phyloP scores from a whole-genome alignment of 2,329 filamentous ascomycete genomes.

The Beauveria australis region DNA sequence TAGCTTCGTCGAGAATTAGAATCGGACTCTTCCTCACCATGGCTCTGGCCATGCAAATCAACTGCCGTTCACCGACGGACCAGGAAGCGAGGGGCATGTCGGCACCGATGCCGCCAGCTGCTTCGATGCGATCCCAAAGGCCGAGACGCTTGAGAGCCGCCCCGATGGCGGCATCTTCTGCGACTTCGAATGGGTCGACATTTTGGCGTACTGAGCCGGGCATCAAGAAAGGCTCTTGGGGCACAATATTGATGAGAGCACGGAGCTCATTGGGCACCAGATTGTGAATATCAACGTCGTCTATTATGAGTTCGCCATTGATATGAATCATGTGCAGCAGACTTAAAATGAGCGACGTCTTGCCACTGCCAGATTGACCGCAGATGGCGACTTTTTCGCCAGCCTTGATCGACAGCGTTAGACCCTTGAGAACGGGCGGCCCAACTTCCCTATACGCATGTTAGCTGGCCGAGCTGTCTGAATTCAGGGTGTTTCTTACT shows the following conservation, averaged over 20 bases:
- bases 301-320: constrained; percentile 34
- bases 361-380: constrained; percentile 34
- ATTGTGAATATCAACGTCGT: constrained; percentile 27
- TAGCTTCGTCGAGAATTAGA: constrained; percentile 32
- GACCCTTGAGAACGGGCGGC: constrained; percentile 19
- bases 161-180: constrained; percentile 32
- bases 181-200: constrained; percentile 32
- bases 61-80: constrained; percentile 36
- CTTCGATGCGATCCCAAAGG: constrained; percentile 32
- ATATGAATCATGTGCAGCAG: constrained; percentile 39
- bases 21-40: constrained; percentile 26
- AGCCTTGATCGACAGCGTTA: constrained; percentile 22
- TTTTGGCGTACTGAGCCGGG: constrained; percentile 39
- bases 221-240: constrained; percentile 43
- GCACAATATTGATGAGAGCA: constrained; percentile 36
- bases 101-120: constrained; percentile 29
- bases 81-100: constrained; percentile 22
- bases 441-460: background rate
- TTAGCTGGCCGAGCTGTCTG: background rate
- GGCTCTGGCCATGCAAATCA: constrained; percentile 32
- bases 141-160: constrained; percentile 35
- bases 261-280: constrained; percentile 34
- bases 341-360: constrained; percentile 29
- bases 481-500: background rate
- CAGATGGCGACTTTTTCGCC: constrained; percentile 32